These are phyloP conservation scores for Trametes cinnabarina DNA, from an alignment of 768 basidiomycete genomes.

Conservation along the genomic window DNA sequence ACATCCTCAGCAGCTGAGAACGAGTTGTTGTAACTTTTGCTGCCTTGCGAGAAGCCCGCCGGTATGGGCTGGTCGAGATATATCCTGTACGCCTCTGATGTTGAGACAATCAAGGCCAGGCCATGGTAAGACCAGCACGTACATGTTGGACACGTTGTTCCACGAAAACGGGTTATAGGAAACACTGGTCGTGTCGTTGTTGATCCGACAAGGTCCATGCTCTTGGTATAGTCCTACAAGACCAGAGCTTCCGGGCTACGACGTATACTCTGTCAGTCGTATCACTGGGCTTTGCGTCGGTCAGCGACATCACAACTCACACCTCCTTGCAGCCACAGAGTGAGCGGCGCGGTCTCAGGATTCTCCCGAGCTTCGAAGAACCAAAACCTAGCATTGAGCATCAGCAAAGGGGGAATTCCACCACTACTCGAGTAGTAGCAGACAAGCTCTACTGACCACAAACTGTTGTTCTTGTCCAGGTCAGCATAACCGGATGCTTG, in stretches of 20 bases:
- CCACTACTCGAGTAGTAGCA: no score
- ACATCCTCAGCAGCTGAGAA: constrained; percentile 52
- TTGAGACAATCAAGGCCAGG: neutral
- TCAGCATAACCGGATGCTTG: constrained; percentile 67
- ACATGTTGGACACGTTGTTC: constrained; percentile 54
- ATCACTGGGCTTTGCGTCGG: no score
- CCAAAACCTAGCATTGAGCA: constrained; percentile 51
- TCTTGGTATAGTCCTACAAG: constrained; percentile 39
- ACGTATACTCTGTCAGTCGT: neutral
- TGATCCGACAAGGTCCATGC: constrained; percentile 44
- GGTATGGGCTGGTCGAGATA: constrained; percentile 65
- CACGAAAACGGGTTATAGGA: constrained; percentile 54
- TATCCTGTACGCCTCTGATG: no score
- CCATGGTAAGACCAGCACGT: neutral
- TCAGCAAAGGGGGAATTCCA: neutral
- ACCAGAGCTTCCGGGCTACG: constrained; percentile 38
- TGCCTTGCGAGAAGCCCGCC: constrained; percentile 60
- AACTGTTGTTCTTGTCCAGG: constrained; percentile 49
- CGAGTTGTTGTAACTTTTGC: constrained; percentile 47
- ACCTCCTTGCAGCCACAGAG: constrained; percentile 64
- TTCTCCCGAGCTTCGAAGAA: constrained; percentile 63
- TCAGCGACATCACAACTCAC: constrained; percentile 22
- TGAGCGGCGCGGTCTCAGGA: constrained; percentile 57
- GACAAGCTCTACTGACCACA: constrained; percentile 41
- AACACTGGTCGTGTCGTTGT: constrained; percentile 49